A percentile compares a stretch with the other conserved stretches of the same genome.
These are phyloP conservation scores for Ophiocytium majus DNA, from an alignment of 352 stramenopile genomes.

Conservation along the genomic window DNA sequence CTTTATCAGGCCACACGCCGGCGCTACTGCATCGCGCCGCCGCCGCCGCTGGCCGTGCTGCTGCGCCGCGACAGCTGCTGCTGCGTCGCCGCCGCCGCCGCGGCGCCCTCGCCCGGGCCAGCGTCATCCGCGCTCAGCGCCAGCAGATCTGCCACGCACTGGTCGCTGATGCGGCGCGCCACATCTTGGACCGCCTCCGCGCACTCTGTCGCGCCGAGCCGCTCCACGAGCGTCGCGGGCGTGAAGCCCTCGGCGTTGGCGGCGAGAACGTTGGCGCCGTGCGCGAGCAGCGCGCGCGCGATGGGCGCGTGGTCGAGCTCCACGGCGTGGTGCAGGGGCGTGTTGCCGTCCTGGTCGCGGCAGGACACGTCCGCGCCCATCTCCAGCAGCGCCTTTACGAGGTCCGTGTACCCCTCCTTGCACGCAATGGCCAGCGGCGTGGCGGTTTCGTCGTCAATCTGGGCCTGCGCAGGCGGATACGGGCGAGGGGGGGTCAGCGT, in stretches of 20 bases:
- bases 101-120: too few species aligned
- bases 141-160: not conserved
- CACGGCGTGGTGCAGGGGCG: conserved; percentile 17
- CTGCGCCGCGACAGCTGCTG: too few species aligned
- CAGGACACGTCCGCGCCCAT: not conserved
- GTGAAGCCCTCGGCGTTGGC: conserved; percentile 27
- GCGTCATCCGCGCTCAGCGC: not conserved
- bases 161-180: not conserved
- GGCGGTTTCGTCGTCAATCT: conserved; percentile 15
- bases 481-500: too few species aligned
- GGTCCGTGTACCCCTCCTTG: conserved; percentile 17
- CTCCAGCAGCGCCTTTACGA: conserved; percentile 27
- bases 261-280: not conserved
- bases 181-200: not conserved
- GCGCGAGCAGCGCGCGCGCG: conserved; percentile 10
- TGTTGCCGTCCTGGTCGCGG: conserved; percentile 25
- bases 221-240: conserved; percentile 9
- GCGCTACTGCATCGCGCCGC: too few species aligned
- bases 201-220: not conserved
- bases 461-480: too few species aligned
- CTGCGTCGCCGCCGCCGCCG: too few species aligned
- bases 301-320: conserved; percentile 23
- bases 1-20: too few species aligned
- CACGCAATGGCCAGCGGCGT: conserved; percentile 20
- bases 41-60: too few species aligned